Base-by-base conservation (phyloP, 345 rosid species). In the Eucalyptus dawsonii region DNA sequence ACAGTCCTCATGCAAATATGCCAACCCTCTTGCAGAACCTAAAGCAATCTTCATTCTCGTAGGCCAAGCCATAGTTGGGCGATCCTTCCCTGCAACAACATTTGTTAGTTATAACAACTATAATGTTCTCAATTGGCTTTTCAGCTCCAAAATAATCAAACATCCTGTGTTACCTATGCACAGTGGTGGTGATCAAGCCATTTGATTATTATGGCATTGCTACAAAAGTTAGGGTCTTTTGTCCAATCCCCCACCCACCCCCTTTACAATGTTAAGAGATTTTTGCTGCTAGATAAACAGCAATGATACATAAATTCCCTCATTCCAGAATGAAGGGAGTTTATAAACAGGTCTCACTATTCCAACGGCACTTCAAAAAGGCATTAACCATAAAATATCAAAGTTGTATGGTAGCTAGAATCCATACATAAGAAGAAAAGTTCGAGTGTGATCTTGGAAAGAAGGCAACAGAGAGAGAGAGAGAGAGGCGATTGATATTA, bases 1-100 rank as follows among this genome's bases (percentile, higher is more conserved):
- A 97, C 98, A 96, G 89, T 96, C 99, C 92, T 95, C 98, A 69
- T 97, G 99, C 86, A 97, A 93, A 92, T 97, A 97, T 29, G 98
- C 94, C 92, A 97, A 90, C 91, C 98, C 99, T 94, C 91, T 95
- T 14, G 98, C 98, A n/a, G 98, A 93, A 67, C 98, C 99, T 83
- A 95, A 85, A 45, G 98, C 98, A 91, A 97, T 96, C 93, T 90
- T 95, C 93, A 95, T 92, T 89, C 98, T 95, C 27, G 87, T 93
- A 29, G 93, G 86, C 97, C 98, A 97, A 42, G 91, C 92, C 98
- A 96, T 91, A 87, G 94, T 92, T 5, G 94, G 94, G 89, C 96
- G 91, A 14, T 90, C 96, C 91, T 95, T 94, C 89, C 96, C 99
- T 97, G 91, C 88, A 92, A 89, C 50, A 37, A 69, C 42, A 87